These are phyloP conservation scores for Pharus latifolius DNA, from an alignment of 176 grass and related monocot genomes.

Conservation along the genomic window DNA sequence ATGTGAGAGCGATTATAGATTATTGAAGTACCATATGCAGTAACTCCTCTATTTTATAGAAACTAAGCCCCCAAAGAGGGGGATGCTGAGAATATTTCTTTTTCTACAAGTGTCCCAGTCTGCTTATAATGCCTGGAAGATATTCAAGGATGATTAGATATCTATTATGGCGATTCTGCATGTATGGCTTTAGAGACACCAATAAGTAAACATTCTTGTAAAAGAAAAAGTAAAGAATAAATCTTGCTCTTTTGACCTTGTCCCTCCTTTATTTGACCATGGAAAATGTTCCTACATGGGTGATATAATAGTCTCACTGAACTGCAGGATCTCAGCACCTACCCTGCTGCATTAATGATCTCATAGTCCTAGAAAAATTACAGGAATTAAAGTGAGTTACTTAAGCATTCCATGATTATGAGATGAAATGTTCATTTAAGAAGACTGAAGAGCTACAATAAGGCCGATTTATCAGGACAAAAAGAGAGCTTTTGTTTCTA, in stretches of 20 bases:
- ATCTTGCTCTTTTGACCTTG: slow-evolving; percentile 6
- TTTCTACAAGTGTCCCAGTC: too few relatives aligned
- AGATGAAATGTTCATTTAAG: too few relatives aligned
- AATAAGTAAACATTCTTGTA: neutral
- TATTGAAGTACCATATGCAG: too few relatives aligned
- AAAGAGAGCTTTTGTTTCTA: too few relatives aligned
- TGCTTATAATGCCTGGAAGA: neutral
- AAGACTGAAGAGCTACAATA: too few relatives aligned
- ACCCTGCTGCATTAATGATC: neutral
- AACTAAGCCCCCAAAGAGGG: too few relatives aligned
- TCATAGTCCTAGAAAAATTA: neutral
- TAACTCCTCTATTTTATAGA: too few relatives aligned
- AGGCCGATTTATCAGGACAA: too few relatives aligned
- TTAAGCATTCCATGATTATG: neutral
- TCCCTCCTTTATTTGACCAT: slow-evolving; percentile 14
- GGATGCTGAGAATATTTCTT: too few relatives aligned
- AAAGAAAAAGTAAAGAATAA: neutral
- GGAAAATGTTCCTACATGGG: neutral
- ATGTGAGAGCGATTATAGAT: too few relatives aligned
- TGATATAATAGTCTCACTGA: neutral
- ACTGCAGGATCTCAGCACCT: neutral
- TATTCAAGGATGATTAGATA: too few relatives aligned
- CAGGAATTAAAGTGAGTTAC: neutral
- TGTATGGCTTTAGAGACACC: neutral
- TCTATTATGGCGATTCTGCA: too few relatives aligned